Evolutionary conservation across 1,284 basidiomycete species (phyloP).

Genomic region (Ustilago esculenta): DNA sequence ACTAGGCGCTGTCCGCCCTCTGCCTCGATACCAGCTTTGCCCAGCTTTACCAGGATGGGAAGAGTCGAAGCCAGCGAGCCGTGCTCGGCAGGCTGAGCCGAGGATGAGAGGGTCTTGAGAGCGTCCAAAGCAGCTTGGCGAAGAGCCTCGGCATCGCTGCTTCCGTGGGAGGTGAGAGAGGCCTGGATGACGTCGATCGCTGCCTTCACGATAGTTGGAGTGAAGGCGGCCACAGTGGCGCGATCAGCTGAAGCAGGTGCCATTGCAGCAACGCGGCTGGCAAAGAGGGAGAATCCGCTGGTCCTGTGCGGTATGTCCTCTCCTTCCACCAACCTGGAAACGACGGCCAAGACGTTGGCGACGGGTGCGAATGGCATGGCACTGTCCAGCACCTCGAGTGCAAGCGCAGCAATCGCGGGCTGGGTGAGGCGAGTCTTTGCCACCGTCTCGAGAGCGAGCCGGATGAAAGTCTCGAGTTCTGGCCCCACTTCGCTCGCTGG

Average conservation of each 20-base stretch:
- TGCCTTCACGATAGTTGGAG: slow-evolving; percentile 38
- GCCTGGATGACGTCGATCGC: slow-evolving; percentile 31
- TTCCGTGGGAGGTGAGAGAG: slow-evolving; percentile 14
- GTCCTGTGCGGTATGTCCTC: slow-evolving; percentile 23
- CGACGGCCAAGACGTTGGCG: slow-evolving; percentile 41
- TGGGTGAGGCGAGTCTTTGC: slow-evolving; percentile 16
- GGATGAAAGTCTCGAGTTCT: slow-evolving; percentile 37
- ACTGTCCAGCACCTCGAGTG: slow-evolving; percentile 41
- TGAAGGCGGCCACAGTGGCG: slow-evolving; percentile 29
- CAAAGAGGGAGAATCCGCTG: slow-evolving; percentile 49
- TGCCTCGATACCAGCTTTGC: slow-evolving; percentile 28
- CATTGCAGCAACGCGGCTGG: slow-evolving; percentile 46
- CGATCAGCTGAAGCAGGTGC: slow-evolving; percentile 24
- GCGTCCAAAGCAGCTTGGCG: slow-evolving; percentile 48
- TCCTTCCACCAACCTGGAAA: slow-evolving; percentile 38
- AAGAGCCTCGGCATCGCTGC: slow-evolving; percentile 29
- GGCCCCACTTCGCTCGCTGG: slow-evolving; percentile 19
- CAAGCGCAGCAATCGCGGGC: slow-evolving; percentile 22
- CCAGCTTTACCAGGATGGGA: slow-evolving; percentile 44
- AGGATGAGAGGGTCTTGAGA: slow-evolving; percentile 40
- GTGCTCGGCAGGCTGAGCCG: slow-evolving; percentile 31
- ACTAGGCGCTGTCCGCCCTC: slow-evolving; percentile 13
- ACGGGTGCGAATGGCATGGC: slow-evolving; percentile 54
- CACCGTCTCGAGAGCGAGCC: slow-evolving; percentile 29
- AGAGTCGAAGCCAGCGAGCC: slow-evolving; percentile 40